Evolutionary conservation across 306 rosid species (phyloP), one percentile per base, ranked within the genome.

Genomic region (Macrotyloma uniflorum): DNA sequence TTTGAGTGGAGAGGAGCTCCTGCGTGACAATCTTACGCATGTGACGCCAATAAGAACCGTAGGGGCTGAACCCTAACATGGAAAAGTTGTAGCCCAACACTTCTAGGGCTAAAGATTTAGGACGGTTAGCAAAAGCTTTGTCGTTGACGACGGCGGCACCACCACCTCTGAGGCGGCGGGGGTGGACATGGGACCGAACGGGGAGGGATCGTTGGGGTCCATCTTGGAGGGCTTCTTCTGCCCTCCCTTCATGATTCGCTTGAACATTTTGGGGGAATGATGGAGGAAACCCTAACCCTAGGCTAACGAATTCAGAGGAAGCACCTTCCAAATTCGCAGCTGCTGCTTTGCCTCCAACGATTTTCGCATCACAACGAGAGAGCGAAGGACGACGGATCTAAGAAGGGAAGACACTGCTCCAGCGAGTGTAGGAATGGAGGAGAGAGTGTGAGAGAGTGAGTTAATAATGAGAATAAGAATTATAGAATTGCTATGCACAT

Each of bases 351-450:
- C 40, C 20, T 23, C 58, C 76, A 72, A 16, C 28, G 50, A 67
- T 45, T 82, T 82, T 70, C 64, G 84, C 81, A 73, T 83, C 82
- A 62, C 85, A 83, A 19, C 74, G 55, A 26, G 67, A 81, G 43
- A 82, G n/a, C n/a, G n/a, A n/a, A n/a, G n/a, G n/a, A 57, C 65
- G 64, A 58, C 67, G 89, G 89, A 86, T 90, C 91, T 74, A 64
- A 38, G 47, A 62, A 20, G 7, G 14, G 49, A 19, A 8, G 67
- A 71, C 63, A 70, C 30, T 53, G 14, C 33, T n/a, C n/a, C n/a
- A n/a, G n/a, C n/a, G n/a, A n/a, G n/a, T n/a, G n/a, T n/a, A n/a
- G n/a, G n/a, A n/a, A n/a, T n/a, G n/a, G n/a, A n/a, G n/a, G n/a
- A n/a, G n/a, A n/a, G n/a, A n/a, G n/a, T n/a, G n/a, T n/a, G n/a